These are phyloP conservation scores for Mycena filopes DNA, from an alignment of 768 basidiomycete species.

Conservation along the genomic window DNA sequence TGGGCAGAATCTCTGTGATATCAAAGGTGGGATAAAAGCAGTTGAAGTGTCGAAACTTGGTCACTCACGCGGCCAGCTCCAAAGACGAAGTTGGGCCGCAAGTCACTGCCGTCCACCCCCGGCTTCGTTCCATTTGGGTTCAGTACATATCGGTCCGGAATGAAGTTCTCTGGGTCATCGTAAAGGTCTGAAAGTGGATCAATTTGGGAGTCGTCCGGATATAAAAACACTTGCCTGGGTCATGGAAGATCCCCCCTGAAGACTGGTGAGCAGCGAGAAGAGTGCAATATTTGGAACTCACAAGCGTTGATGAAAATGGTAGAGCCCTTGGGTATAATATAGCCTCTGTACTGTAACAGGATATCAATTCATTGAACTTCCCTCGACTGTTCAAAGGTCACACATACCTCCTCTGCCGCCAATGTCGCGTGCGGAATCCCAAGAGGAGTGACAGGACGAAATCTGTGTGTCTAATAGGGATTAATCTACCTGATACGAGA, in stretches of 20 bases:
- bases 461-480: conserved; percentile 13
- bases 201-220: neutral
- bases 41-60: too few species aligned
- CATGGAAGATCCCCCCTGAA: conserved; percentile 26
- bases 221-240: conserved; percentile 10
- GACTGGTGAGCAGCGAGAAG: too few species aligned
- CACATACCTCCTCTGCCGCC: conserved; percentile 12
- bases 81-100: conserved; percentile 13
- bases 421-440: conserved; percentile 13
- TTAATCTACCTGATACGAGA: neutral
- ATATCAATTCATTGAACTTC: neutral
- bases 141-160: conserved; percentile 21
- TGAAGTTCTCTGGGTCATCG: conserved; percentile 27
- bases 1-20: conserved; percentile 18
- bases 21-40: too few species aligned
- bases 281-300: conserved; percentile 3
- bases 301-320: conserved; percentile 27
- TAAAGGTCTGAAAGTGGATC: conserved; percentile 4
- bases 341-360: conserved; percentile 19
- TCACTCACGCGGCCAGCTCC: conserved; percentile 25
- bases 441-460: conserved; percentile 15
- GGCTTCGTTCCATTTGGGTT: conserved; percentile 23
- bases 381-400: too few species aligned
- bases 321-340: conserved; percentile 21
- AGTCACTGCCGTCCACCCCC: conserved; percentile 19